Percentiles rank a stretch among this genome's conserved stretches.
Evolutionary conservation across 495 filamentous ascomycete species (phyloP).

Genomic region (Staphylotrichum longicolle): DNA sequence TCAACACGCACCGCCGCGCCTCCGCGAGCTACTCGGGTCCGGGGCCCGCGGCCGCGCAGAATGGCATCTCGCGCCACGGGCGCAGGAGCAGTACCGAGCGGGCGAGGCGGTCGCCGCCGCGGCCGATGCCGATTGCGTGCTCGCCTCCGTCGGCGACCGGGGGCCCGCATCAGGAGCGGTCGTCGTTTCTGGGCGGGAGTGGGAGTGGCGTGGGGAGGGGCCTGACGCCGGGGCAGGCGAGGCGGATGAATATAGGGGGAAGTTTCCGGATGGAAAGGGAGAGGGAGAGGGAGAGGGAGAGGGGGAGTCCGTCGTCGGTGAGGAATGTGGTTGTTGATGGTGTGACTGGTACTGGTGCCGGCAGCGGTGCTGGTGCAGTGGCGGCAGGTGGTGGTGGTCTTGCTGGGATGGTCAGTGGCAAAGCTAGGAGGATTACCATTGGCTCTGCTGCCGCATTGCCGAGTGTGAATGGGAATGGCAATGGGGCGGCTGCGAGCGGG

Average conservation of each 20-base stretch:
- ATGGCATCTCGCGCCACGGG: slow-evolving; percentile 44
- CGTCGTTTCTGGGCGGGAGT: slow-evolving; percentile 9
- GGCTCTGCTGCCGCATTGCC: slow-evolving; percentile 14
- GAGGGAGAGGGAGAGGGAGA: slow-evolving; percentile 1
- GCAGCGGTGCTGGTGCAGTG: not conserved
- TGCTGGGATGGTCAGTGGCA: slow-evolving; percentile 9
- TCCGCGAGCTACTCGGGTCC: slow-evolving; percentile 36
- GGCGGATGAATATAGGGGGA: slow-evolving; percentile 45
- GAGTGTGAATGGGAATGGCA: slow-evolving; percentile 7
- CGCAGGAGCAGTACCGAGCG: slow-evolving; percentile 42
- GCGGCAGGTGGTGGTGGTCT: too few relatives aligned
- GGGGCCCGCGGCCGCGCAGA: slow-evolving; percentile 38
- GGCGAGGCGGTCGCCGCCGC: slow-evolving; percentile 40
- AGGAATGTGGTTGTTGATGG: not conserved
- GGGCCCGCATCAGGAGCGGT: slow-evolving; percentile 9
- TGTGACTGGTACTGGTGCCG: not conserved
- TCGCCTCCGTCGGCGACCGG: slow-evolving; percentile 35
- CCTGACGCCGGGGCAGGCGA: slow-evolving; percentile 45
- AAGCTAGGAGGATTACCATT: slow-evolving; percentile 39
- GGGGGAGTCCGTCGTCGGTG: slow-evolving; percentile 22
- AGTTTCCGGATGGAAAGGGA: slow-evolving; percentile 32
- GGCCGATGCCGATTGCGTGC: slow-evolving; percentile 34
- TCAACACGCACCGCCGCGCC: slow-evolving; percentile 27
- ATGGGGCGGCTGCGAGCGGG: not conserved
- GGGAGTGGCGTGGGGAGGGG: slow-evolving; percentile 13